Base-by-base conservation (phyloP, 2,329 filamentous ascomycete species). In the Ophiostoma piceae region DNA sequence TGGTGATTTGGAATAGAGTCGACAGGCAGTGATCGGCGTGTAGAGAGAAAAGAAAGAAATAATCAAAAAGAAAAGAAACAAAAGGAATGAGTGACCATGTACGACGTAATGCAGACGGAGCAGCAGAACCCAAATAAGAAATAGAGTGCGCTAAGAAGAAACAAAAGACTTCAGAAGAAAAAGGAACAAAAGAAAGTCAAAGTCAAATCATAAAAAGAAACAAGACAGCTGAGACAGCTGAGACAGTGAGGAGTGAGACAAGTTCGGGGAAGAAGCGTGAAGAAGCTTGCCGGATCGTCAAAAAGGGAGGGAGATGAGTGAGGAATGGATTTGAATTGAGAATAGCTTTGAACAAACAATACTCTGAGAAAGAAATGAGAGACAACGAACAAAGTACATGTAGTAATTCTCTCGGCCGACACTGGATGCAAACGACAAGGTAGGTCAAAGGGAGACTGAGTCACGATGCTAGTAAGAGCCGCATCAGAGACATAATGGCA, bases 21-120 rank as follows among this genome's bases (percentile, higher is more conserved):
- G 16, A 62, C 14, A 35, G 62, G 62, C 16, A 65, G 19, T 39
- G 62, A 65, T 65, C 62, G 62, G 3, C 62, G 39, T 32, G 62
- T n/a, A 26, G 32, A 1, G 26, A 22, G 22, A 47, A 9, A 4
- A 9, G 37, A 9, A 68, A 16, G 22, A n/a, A n/a, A n/a, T n/a
- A n/a, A n/a, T n/a, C n/a, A 37, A n/a, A 35, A 37, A 5, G n/a
- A 32, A 64, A n/a, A 43, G 37, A 19, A 37, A 22, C 16, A 5
- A 65, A 6, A 9, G 8, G 37, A 16, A 68, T 26, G 5, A 29
- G 29, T 57, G 51, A 57, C 22, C 26, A 26, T 57, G 51, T 57
- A 26, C 51, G 51, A 57, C 51, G 51, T 57, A 57, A 57, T 57
- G 51, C 51, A 57, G 51, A 57, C 51, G 32, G 32, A 37, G 32